These are phyloP conservation scores for Russula sp. DNA, from an alignment of 768 basidiomycete genomes.

Conservation along the genomic window DNA sequence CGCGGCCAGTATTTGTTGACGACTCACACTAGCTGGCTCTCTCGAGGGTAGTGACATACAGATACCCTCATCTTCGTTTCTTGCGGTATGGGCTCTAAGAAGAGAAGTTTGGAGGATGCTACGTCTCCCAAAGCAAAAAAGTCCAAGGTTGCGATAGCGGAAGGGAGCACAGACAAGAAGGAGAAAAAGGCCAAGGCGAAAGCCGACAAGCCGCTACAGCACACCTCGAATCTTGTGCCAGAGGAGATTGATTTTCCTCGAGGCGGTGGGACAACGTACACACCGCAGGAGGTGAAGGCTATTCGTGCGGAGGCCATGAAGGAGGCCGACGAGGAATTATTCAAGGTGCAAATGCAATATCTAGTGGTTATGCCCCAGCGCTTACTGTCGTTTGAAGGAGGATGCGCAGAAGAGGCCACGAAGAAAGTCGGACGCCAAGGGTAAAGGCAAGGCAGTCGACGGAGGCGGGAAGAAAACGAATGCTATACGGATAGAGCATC, in stretches of 20 bases:
- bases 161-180: slow-evolving; percentile 26
- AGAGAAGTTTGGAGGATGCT: slow-evolving; percentile 56
- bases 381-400: slow-evolving; percentile 16
- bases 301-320: slow-evolving; percentile 77
- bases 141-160: slow-evolving; percentile 39
- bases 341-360: slow-evolving; percentile 43
- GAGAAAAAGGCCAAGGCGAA: slow-evolving; percentile 27
- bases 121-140: slow-evolving; percentile 55
- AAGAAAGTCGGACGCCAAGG: slow-evolving; percentile 41
- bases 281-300: slow-evolving; percentile 83
- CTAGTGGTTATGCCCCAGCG: background rate
- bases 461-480: slow-evolving; percentile 43
- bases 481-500: slow-evolving; percentile 73
- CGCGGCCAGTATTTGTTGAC: background rate
- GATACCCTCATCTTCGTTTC: background rate
- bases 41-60: background rate
- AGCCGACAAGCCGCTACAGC: slow-evolving; percentile 30
- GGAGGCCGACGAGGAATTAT: slow-evolving; percentile 79
- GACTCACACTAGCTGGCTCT: background rate
- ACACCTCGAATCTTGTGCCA: slow-evolving; percentile 37
- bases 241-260: slow-evolving; percentile 93
- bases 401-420: slow-evolving; percentile 38
- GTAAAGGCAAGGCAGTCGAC: slow-evolving; percentile 29
- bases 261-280: slow-evolving; percentile 86
- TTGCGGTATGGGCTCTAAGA: slow-evolving; percentile 42